Base-by-base conservation (phyloP, 2,329 filamentous ascomycete genomes). In the Thielaviopsis euricoi region DNA sequence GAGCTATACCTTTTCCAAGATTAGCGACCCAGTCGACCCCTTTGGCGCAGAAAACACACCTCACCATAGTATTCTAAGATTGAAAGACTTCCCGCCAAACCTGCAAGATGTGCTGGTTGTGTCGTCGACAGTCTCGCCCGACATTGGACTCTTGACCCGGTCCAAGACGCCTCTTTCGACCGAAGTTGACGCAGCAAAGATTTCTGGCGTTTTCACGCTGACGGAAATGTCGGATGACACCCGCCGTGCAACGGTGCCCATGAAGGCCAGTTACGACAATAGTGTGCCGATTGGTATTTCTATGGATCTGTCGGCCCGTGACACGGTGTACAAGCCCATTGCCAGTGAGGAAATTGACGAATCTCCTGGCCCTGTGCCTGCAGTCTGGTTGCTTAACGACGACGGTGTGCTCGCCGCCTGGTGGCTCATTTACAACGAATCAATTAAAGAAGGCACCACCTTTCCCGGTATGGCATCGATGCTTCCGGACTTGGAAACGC, bases 381-480 rank as follows among this genome's bases (percentile, higher is more conserved):
- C 84, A 12, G 75, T 95, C 49, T 85, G 93, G 76, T 78, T 89
- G 29, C 74, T 98, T 17, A 97, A 94, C 61, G 85, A 95, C 63
- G 88, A 96, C 65, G 93, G 93, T 62, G 73, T 95, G 10, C 74
- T 98, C 17, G 82, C 81, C 52, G 79, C 83, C 13, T 98, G 91
- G 89, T 96, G 91, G 88, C 72, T 97, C 50, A 79, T 97, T 21
- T 96, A 96, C 71, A 81, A 86, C 40, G 89, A 94, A 49, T 89
- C 91, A 1, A 83, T 98, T 61, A 81, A 84, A 60, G 75, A 84
- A 64, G 83, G 83, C 3, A 81, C 80, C 6, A 79, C 81, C 0
- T 97, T 89, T 68, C 79, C 85, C 48, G 87, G 86, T 4, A 74
- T 96, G 62, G 73, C 76, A 48, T 73, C 53, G 23, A 71, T 51